Base-by-base conservation (phyloP, 768 basidiomycete genomes). In the Pisolithus marmoratus region DNA sequence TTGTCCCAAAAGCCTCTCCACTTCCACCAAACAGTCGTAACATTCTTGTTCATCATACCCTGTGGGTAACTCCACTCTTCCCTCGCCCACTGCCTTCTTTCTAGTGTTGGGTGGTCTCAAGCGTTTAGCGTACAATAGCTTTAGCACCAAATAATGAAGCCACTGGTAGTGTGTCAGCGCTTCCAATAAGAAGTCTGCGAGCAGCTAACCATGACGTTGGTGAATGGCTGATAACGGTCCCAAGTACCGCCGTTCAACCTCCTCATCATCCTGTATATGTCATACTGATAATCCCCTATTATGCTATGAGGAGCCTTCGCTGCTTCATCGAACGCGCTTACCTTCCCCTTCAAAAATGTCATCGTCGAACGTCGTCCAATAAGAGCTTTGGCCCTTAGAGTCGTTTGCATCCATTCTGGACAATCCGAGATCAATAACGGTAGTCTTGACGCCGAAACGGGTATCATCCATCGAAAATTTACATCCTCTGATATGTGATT, bases 301-400 rank as follows among this genome's bases (percentile, higher is more conserved):
- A 56, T 14, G 44, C 44, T 19, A 59, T 67, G 34, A 60, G 48
- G 23, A 53, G n/a, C 8, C 36, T 51, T 24, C 22, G 38, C 27
- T 17, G 15, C 9, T 20, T 17, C 29, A 47, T 12, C 17, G 40
- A 26, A 44, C 27, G 43, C 20, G 52, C 68, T 61, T 60, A 84
- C 92, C 95, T 73, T 90, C 82, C 27, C 95, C 95, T 71, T 91
- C 86, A 60, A 97, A 97, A 22, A 94, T 79, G 58, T 92, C 92
- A 11, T 85, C 82, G 45, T 96, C 94, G 54, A 96, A 82, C 8
- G 82, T 81, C 2, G 93, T 88, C 80, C 84, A 94, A 51, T 86
- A 81, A 27, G 66, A 70, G 50, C 73, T 70, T 9, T 74, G 73
- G 34, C 72, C 75, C 37, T 60, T 58, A 3, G 71, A 72, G 65